Evolutionary conservation across 345 rosid species (phyloP).

Genomic region (Ceriops decandra): DNA sequence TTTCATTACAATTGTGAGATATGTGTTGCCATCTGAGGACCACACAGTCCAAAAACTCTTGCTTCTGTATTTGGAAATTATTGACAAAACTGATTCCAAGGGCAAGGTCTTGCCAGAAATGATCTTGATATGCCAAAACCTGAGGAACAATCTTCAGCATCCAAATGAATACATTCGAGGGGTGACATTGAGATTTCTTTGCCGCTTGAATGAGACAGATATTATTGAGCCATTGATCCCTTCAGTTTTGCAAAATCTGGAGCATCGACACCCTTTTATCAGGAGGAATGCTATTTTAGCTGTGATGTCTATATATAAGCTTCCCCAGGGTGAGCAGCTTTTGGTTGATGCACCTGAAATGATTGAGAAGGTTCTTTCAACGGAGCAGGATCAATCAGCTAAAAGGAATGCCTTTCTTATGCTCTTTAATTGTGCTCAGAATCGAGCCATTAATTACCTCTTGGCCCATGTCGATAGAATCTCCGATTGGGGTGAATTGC

Average conservation of each 20-base stretch:
- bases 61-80: slow-evolving; percentile 81
- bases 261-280: slow-evolving; percentile 69
- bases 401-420: slow-evolving; percentile 73
- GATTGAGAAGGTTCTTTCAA: slow-evolving; percentile 63
- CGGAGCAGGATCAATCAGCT: slow-evolving; percentile 69
- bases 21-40: slow-evolving; percentile 88
- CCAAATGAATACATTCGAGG: slow-evolving; percentile 95
- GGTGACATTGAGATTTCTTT: slow-evolving; percentile 70
- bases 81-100: slow-evolving; percentile 71
- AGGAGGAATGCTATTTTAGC: slow-evolving; percentile 72
- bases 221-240: slow-evolving; percentile 72
- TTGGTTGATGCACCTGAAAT: slow-evolving; percentile 73
- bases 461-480: slow-evolving; percentile 62
- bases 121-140: slow-evolving; percentile 90
- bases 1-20: slow-evolving; percentile 87
- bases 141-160: slow-evolving; percentile 94
- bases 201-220: slow-evolving; percentile 68
- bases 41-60: slow-evolving; percentile 89
- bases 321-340: slow-evolving; percentile 72
- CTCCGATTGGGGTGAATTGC: slow-evolving; percentile 66
- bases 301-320: slow-evolving; percentile 71
- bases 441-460: slow-evolving; percentile 59
- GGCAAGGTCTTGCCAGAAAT: slow-evolving; percentile 88
- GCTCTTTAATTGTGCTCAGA: slow-evolving; percentile 71
- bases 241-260: slow-evolving; percentile 62